Percentiles rank a stretch among this genome's conserved stretches.
phyloP scores from a whole-genome alignment of 225 moss, liverwort and hornwort genomes.

The Marchantia paleacea region DNA sequence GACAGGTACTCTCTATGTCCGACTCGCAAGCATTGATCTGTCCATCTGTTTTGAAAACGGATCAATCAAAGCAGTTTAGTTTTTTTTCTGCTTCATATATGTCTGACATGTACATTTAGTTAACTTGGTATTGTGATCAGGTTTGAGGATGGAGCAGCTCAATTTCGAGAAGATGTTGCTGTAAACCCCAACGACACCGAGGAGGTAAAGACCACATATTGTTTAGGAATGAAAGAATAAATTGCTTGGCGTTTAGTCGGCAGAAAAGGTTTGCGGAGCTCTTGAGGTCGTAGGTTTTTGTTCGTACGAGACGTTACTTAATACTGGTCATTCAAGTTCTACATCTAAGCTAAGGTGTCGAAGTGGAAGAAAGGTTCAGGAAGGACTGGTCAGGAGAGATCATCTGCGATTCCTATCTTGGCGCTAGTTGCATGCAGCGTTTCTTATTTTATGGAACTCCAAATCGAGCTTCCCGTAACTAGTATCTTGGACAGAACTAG shows the following conservation, averaged over 20 bases:
- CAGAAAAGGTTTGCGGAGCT: neutral
- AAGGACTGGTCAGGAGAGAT: too few species aligned
- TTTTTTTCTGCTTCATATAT: neutral
- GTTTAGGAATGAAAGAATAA: neutral
- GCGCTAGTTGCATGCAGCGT: neutral
- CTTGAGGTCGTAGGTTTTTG: neutral
- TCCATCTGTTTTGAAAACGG: neutral
- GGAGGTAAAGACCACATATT: conserved; percentile 49
- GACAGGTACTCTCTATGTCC: conserved; percentile 46
- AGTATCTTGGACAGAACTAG: too few species aligned
- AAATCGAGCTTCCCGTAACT: too few species aligned
- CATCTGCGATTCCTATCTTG: neutral
- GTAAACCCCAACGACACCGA: conserved; percentile 96
- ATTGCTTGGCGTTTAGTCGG: neutral
- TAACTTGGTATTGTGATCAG: conserved; percentile 33
- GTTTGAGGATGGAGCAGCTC: conserved; percentile 87
- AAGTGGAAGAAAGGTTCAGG: neutral
- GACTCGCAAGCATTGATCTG: neutral
- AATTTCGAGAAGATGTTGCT: conserved; percentile 90
- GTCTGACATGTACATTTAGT: neutral
- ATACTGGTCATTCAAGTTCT: neutral
- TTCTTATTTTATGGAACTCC: neutral
- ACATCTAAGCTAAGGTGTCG: neutral
- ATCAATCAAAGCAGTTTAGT: neutral
- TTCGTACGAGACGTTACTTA: neutral